Conservation (phyloP, 202 grass and related monocot species). For the Schoenoplectus tabernaemontani region DNA sequence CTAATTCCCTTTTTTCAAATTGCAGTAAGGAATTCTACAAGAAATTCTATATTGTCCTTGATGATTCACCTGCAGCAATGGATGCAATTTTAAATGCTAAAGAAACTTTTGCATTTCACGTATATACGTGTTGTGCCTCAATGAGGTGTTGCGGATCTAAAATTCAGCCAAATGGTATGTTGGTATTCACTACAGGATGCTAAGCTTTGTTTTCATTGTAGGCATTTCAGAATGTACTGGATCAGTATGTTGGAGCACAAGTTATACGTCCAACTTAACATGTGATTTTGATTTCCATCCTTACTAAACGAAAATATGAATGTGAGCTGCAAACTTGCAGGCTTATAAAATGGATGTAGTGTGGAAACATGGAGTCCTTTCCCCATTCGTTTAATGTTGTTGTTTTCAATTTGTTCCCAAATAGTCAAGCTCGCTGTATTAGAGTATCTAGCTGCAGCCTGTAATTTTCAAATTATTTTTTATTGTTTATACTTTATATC, state of each 20-base stretch:
- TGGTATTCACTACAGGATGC: background rate
- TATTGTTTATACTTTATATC: background rate
- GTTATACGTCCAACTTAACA: conserved; percentile 22
- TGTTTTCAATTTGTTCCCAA: background rate
- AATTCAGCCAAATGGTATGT: background rate
- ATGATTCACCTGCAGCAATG: conserved; percentile 82
- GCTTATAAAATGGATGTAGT: background rate
- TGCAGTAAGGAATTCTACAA: conserved; percentile 79
- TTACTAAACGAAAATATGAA: background rate
- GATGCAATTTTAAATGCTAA: conserved; percentile 68
- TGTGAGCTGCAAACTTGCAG: background rate
- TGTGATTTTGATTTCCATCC: background rate
- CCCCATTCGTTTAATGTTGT: background rate
- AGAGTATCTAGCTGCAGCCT: background rate
- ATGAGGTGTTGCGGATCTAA: background rate
- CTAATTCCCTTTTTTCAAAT: background rate
- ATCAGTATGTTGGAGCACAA: conserved; percentile 58
- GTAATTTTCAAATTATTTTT: background rate
- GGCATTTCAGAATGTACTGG: conserved; percentile 68
- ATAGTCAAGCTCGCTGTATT: background rate
- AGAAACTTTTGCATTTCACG: conserved; percentile 82
- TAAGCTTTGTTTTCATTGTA: conserved; percentile 21
- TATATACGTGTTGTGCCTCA: background rate
- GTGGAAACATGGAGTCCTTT: background rate
- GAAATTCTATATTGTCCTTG: conserved; percentile 65